phyloP scores from a whole-genome alignment of 108 stramenopile genomes.

The Conticribra guillardii region DNA sequence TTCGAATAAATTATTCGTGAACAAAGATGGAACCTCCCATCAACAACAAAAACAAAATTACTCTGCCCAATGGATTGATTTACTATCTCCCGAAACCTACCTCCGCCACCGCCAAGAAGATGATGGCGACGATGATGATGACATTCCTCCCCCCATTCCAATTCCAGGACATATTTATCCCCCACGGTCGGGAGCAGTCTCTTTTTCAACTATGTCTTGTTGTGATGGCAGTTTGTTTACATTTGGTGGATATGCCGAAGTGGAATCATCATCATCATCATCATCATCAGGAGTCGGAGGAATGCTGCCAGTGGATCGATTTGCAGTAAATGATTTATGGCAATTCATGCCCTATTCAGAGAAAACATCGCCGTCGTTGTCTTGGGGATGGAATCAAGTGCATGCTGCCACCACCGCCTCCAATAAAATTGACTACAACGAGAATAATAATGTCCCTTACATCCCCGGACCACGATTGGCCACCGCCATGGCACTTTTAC shows the following conservation, averaged over 20 bases:
- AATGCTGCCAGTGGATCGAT: slow-evolving; percentile 26
- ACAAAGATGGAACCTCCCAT: no score
- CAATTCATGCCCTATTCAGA: slow-evolving; percentile 37
- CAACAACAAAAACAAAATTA: no score
- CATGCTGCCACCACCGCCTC: no score
- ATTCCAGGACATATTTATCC: slow-evolving; percentile 40
- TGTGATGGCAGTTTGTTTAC: slow-evolving; percentile 33
- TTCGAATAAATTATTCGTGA: no score
- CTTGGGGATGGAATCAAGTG: slow-evolving; percentile 47
- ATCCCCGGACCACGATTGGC: slow-evolving; percentile 66
- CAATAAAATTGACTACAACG: no score
- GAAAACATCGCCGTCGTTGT: neutral
- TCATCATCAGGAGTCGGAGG: neutral
- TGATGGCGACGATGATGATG: no score
- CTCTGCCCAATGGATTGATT: slow-evolving; percentile 48
- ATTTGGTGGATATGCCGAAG: slow-evolving; percentile 82
- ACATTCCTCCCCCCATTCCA: neutral
- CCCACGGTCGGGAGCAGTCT: slow-evolving; percentile 69
- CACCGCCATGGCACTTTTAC: slow-evolving; percentile 50
- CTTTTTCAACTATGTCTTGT: slow-evolving; percentile 30
- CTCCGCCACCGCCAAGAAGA: neutral
- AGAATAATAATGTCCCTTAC: slow-evolving; percentile 1
- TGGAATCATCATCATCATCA: no score
- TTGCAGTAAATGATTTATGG: slow-evolving; percentile 70
- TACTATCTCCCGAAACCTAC: slow-evolving; percentile 30